Percentiles rank a stretch among this genome's conserved stretches.
Conservation (phyloP, 148 eudicot genomes). For the Pouteria glomerata region DNA sequence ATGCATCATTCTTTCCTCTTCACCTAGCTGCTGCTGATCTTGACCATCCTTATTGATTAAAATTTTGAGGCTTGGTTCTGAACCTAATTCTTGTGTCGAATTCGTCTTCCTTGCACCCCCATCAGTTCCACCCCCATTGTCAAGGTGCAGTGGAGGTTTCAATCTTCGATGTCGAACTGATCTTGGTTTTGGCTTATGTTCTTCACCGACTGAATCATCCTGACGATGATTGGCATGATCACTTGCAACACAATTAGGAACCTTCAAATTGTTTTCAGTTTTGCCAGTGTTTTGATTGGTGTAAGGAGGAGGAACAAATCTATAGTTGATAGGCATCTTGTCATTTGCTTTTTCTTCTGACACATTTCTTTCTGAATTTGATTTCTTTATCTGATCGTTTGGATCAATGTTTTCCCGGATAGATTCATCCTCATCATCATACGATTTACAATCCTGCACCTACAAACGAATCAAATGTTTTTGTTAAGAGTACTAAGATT, state of each 20-base stretch:
- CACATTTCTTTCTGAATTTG: not conserved
- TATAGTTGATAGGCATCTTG: slow-evolving; percentile 25
- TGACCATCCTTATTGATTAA: not conserved
- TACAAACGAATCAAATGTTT: no score
- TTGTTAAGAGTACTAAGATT: no score
- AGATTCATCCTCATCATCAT: slow-evolving; percentile 12
- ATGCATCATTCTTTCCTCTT: slow-evolving; percentile 24
- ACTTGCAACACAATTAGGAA: no score
- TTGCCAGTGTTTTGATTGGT: slow-evolving; percentile 6
- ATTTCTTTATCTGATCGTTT: not conserved
- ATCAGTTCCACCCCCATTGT: not conserved
- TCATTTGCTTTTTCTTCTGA: slow-evolving; percentile 20
- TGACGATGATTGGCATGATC: not conserved
- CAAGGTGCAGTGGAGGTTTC: slow-evolving; percentile 18
- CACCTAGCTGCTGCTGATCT: slow-evolving; percentile 1
- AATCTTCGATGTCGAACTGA: slow-evolving; percentile 45
- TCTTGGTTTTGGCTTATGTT: slow-evolving; percentile 28
- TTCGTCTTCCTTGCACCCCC: slow-evolving; percentile 8
- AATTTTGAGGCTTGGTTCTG: no score
- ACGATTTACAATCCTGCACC: no score
- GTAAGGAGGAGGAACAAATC: slow-evolving; percentile 46
- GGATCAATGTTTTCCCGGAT: not conserved
- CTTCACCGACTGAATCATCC: slow-evolving; percentile 12
- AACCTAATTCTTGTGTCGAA: not conserved
- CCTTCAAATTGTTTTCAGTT: not conserved